Base-by-base conservation (phyloP, 345 rosid species). In the Eucalyptus camaldulensis region DNA sequence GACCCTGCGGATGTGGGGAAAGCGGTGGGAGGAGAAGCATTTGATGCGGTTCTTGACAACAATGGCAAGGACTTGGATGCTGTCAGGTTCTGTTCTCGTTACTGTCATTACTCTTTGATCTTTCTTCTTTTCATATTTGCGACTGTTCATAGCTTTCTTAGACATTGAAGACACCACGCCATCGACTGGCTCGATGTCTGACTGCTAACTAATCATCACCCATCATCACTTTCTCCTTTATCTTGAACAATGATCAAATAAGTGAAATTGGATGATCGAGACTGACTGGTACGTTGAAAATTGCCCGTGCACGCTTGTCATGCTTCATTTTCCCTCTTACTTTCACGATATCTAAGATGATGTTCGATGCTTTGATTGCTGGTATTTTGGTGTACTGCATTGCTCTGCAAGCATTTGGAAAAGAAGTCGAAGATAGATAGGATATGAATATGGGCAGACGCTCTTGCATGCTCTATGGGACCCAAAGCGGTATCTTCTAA, bases 41-140 rank as follows among this genome's bases (percentile, higher is more conserved):
- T 96, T 87, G 98, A 98, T 91, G 98, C 95, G 86, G 99, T 97
- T 85, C 92, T 97, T 80, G 98, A 97, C 87, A 97, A 98, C 94
- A 98, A 98, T 89, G 99, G 99, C 94, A 98, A 98, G 94, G 95
- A 95, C 89, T 91, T 96, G 49, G 97, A 96, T 65, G 65, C 96
- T 88, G 98, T 97, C 60, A 95, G 96, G 99, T 97, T 72, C 29
- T 88, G 95, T 87, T 85, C 62, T 53, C 3, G 47, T 47, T 60
- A 0, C 5, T 43, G 87, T 58, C 0, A 6, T n/a, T 24, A 0
- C 87, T 29, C 49, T 19, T 33, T 44, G 50, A 49, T 88, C 33
- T n/a, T 45, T 86, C 37, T 83, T n/a, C 54, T 24, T 27, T 56
- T 44, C 54, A 21, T 19, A 0, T 80, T 8, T 40, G 33, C 5